Evolutionary conservation across 176 grass and related monocot species (phyloP).

Genomic region (Avena sativa): DNA sequence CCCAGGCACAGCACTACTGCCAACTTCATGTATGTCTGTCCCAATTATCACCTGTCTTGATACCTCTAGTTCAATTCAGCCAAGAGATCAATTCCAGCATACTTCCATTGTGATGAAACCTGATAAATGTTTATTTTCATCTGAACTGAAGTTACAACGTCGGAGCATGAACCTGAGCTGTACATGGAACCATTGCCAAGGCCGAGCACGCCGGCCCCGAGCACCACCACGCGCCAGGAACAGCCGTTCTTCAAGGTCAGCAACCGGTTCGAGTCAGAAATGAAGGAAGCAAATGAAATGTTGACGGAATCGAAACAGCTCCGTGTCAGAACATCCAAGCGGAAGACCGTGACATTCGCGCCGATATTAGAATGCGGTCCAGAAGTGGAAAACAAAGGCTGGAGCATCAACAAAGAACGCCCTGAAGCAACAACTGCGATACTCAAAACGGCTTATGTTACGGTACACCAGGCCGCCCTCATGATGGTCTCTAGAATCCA

Average conservation of each 20-base stretch:
- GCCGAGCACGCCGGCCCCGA: conserved; percentile 38
- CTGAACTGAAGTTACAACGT: conserved; percentile 40
- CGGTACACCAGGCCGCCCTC: conserved; percentile 46
- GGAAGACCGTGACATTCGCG: conserved; percentile 47
- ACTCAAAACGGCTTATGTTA: conserved; percentile 39
- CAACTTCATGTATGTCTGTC: conserved; percentile 26
- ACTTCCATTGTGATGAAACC: not conserved
- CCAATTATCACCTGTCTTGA: not conserved
- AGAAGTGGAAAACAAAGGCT: conserved; percentile 21
- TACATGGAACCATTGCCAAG: conserved; percentile 50
- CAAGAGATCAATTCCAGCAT: not conserved
- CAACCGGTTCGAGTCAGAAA: conserved; percentile 67
- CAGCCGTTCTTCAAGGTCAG: conserved; percentile 58
- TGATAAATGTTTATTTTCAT: conserved; percentile 22
- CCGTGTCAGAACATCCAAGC: conserved; percentile 51
- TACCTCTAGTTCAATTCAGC: conserved; percentile 38
- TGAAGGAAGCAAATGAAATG: conserved; percentile 70
- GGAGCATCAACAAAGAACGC: conserved; percentile 10
- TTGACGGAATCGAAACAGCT: conserved; percentile 61
- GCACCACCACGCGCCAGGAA: conserved; percentile 44
- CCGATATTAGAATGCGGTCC: conserved; percentile 27
- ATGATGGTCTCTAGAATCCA: conserved; percentile 49
- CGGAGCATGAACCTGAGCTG: conserved; percentile 31
- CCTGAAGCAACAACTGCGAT: conserved; percentile 41
- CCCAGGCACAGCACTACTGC: conserved; percentile 42